Percentiles rank a stretch among this genome's conserved stretches.
Evolutionary conservation across 2,329 filamentous ascomycete genomes (phyloP).

Genomic region (Trichoderma aggressivum): DNA sequence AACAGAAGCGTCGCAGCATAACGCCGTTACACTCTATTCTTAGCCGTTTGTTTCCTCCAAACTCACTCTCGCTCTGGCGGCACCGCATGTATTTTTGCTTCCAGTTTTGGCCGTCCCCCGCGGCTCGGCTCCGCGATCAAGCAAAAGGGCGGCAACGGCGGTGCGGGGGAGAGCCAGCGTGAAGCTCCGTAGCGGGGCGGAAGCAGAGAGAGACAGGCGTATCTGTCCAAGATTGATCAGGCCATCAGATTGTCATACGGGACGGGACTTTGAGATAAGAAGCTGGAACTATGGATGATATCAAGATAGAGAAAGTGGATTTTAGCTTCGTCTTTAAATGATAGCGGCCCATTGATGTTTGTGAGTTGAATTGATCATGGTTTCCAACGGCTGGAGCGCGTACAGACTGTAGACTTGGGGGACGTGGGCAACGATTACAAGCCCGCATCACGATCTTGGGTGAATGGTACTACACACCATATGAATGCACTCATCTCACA

Average conservation of each 20-base stretch:
- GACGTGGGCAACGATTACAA: neutral
- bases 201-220: neutral
- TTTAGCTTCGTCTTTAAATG: neutral
- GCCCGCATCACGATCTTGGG: neutral
- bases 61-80: neutral
- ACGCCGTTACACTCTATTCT: neutral
- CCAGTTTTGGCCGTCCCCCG: constrained; percentile 5
- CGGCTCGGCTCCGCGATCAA: neutral
- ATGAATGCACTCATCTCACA: neutral
- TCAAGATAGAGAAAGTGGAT: neutral
- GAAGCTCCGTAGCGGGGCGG: neutral
- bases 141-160: neutral
- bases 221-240: neutral
- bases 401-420: neutral
- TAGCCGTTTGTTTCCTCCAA: neutral
- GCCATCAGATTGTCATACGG: neutral
- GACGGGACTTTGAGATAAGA: neutral
- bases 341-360: neutral
- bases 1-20: neutral
- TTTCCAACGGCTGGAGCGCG: neutral
- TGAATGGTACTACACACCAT: neutral
- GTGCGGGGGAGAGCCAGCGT: neutral
- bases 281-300: neutral
- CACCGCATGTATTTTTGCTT: neutral
- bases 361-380: neutral